These are phyloP conservation scores for Verticillium longisporum DNA, from an alignment of 2,329 filamentous ascomycete genomes.

Conservation along the genomic window DNA sequence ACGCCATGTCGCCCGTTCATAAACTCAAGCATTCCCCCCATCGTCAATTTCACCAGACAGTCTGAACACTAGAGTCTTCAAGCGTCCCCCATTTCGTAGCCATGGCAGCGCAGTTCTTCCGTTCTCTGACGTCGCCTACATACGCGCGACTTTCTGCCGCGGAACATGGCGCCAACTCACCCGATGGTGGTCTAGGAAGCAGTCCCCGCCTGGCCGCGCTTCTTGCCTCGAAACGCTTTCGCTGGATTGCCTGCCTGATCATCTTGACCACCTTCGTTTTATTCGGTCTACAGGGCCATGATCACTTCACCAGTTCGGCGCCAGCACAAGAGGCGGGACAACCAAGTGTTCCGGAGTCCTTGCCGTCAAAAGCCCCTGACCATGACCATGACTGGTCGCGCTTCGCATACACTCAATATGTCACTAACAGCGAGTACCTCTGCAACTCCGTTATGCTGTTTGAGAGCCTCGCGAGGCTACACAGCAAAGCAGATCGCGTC, in stretches of 20 bases:
- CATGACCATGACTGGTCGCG: conserved; percentile 28
- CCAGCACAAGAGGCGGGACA: not conserved
- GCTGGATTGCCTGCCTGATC: not conserved
- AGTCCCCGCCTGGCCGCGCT: not conserved
- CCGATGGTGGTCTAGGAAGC: not conserved
- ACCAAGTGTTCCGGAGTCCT: not conserved
- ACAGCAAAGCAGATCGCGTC: conserved; percentile 35
- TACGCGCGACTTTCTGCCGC: not conserved
- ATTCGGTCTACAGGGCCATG: not conserved
- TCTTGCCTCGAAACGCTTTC: not conserved
- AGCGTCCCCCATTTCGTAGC: not conserved
- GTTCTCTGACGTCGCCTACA: not conserved
- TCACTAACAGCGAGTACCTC: conserved; percentile 37
- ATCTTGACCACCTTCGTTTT: not conserved
- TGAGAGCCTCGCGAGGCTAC: conserved; percentile 32
- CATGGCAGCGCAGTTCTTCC: not conserved
- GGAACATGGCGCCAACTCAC: not conserved
- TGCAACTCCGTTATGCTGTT: conserved; percentile 47
- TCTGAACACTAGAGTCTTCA: not conserved
- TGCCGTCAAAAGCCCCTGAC: not conserved
- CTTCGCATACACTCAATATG: conserved; percentile 43
- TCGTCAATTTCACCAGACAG: not conserved
- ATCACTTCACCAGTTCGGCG: not conserved
- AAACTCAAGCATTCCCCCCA: not conserved
- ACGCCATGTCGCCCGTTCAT: not conserved